Evolutionary conservation across 2,329 filamentous ascomycete species (phyloP), one percentile per base, ranked within the genome.

Genomic region (Colletotrichum echinochloae): DNA sequence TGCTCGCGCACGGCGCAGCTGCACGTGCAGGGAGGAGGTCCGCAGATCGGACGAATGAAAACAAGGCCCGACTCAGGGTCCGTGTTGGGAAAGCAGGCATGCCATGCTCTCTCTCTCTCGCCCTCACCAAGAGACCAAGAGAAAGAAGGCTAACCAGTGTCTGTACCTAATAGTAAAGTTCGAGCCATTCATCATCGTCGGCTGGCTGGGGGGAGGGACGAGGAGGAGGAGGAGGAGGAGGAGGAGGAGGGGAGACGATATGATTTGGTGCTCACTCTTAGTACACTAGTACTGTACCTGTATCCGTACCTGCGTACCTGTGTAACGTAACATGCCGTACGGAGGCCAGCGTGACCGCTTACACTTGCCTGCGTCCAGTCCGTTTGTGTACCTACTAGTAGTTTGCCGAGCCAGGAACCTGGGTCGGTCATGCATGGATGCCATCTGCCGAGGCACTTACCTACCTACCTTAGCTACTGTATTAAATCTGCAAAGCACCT

Each of bases 281-380:
- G n/a, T n/a, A n/a, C n/a, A n/a, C n/a, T n/a, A n/a, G n/a, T n/a
- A n/a, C n/a, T n/a, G n/a, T n/a, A n/a, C n/a, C n/a, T n/a, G n/a
- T n/a, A n/a, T n/a, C n/a, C n/a, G n/a, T n/a, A n/a, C n/a, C n/a
- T n/a, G n/a, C n/a, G 37, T 41, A 44, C 18, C 41, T 9, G 18
- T 20, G 39, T 20, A 44, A 44, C 39, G 39, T 44, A 20, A 16
- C 1, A 4, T 39, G 6, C 37, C 14, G 41, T n/a, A 44, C 2
- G 37, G 37, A 20, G 39, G 44, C 44, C 44, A 46, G n/a, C 9
- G 44, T 20, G 2, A 46, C 23, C 20, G 20, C 9, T 9, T 46
- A 20, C 51, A 44, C 39, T 67, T 44, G 65, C 35, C 51, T 59
- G 60, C 52, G 44, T 44, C 30, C 49, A 65, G 55, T 44, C 39